Percentiles rank a stretch among this genome's conserved stretches.
Conservation (phyloP, 768 basidiomycete genomes). For the Auricularia cornea region DNA sequence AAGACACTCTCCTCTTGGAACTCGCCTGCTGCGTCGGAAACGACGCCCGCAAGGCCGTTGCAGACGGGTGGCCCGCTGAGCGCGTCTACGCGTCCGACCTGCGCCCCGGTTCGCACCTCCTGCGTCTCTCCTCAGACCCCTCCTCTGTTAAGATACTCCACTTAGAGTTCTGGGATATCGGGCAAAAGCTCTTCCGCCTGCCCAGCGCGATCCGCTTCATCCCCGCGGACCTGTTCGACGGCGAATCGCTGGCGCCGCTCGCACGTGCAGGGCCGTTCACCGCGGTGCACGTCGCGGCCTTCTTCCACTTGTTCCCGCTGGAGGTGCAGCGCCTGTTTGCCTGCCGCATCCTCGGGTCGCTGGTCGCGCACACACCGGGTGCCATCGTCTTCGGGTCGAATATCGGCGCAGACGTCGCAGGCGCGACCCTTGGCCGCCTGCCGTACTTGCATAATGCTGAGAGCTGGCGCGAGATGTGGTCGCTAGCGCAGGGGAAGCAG, state of each 20-base stretch:
- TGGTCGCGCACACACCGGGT: constrained; percentile 1
- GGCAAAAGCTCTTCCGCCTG: constrained; percentile 4
- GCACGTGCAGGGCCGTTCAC: constrained; percentile 1
- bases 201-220: constrained; percentile 5
- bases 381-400: constrained; percentile 8
- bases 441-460: background rate
- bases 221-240: constrained; percentile 8
- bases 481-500: background rate
- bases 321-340: constrained; percentile 3
- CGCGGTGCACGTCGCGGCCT: constrained; percentile 5
- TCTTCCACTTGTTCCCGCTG: constrained; percentile 9
- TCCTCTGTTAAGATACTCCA: background rate
- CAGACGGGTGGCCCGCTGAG: constrained; percentile 8
- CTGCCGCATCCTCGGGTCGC: background rate
- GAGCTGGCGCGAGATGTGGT: background rate
- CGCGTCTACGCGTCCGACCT: constrained; percentile 6
- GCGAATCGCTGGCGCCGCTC: background rate
- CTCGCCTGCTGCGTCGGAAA: constrained; percentile 7
- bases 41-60: constrained; percentile 7
- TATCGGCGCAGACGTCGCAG: constrained; percentile 1
- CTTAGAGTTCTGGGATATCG: constrained; percentile 7
- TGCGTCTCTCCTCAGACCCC: background rate
- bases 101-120: background rate
- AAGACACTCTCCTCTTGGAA: background rate
- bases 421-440: background rate